Conservation (phyloP, 371 early-diverging fungal genomes). For the Mucor lusitanicus region DNA sequence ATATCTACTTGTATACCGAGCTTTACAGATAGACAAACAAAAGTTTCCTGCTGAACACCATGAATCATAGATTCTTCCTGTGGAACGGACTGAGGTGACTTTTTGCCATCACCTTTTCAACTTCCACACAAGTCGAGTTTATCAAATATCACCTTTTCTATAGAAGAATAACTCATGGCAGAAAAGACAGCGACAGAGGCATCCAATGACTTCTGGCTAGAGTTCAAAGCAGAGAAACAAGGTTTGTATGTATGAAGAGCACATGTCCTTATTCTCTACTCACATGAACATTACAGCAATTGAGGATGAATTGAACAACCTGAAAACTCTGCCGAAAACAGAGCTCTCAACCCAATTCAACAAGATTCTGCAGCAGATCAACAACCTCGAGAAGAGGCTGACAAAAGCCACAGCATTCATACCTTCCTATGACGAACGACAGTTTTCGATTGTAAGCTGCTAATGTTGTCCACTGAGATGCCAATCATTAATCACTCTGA, state of each 20-base stretch:
- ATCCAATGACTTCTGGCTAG: slow-evolving; percentile 38
- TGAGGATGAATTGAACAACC: slow-evolving; percentile 27
- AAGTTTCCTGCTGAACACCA: too few relatives aligned
- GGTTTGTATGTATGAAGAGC: background rate
- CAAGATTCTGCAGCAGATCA: slow-evolving; percentile 42
- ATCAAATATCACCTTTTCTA: background rate
- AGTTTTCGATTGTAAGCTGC: slow-evolving; percentile 45
- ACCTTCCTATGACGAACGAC: slow-evolving; percentile 62
- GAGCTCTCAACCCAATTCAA: slow-evolving; percentile 38
- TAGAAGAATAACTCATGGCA: background rate
- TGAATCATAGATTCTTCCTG: background rate
- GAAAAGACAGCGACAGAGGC: slow-evolving; percentile 39
- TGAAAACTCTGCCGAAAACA: slow-evolving; percentile 25
- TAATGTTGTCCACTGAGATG: background rate
- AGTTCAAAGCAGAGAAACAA: slow-evolving; percentile 37
- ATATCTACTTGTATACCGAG: too few relatives aligned
- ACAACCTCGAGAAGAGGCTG: slow-evolving; percentile 53
- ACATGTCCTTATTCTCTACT: background rate
- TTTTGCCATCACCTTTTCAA: background rate
- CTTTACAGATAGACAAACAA: too few relatives aligned
- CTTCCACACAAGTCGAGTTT: background rate
- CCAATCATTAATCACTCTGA: background rate
- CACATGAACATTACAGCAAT: slow-evolving; percentile 31
- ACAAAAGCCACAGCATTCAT: slow-evolving; percentile 58
- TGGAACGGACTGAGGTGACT: background rate